Evolutionary conservation across 139 green algal species (phyloP), one percentile per base, ranked within the genome.

Genomic region (Tetraselmis chui): DNA sequence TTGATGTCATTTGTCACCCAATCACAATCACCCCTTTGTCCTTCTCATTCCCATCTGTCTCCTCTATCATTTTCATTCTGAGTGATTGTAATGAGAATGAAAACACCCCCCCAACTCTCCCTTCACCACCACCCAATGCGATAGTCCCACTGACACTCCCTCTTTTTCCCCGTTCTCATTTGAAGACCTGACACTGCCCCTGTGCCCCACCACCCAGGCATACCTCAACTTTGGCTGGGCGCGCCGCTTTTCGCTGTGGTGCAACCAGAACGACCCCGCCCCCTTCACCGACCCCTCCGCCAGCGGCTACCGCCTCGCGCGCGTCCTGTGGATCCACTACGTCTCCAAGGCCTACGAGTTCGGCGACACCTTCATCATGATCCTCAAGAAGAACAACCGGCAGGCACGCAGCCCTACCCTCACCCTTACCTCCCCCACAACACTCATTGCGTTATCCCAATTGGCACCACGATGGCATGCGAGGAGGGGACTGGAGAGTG

Each of bases 351-450:
- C 83, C 31, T 92, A 91, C 76, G 89, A 92, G 82, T 92, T 90
- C 32, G 79, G 87, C 1, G 89, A 92, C 86, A 92, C 89, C 0
- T 26, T 90, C 22, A 91, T 92, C 85, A 92, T 92, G 89, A 84
- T 92, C 23, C 80, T 92, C 28, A 90, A 91, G 78, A 89, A 89
- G 81, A 92, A 91, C 82, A 84, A 86, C n/a, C 80, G 75, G n/a
- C 83, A 87, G 76, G 78, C 81, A 5, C 74, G 26, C 2, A 2
- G 5, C 74, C 18, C 5, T 29, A 22, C n/a, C 74, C 74, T 2
- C 74, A 22, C 25, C 74, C 59, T 75, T 75, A 75, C 59, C 59
- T 23, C 59, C 59, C 59, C 59, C 59, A 75, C 23, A 75, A 75
- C 59, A 23, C 23, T 75, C 59, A 75, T 23, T n/a, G 23, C 59